phyloP scores from a whole-genome alignment of 164 flowering plant genomes.

The Santalum album region DNA sequence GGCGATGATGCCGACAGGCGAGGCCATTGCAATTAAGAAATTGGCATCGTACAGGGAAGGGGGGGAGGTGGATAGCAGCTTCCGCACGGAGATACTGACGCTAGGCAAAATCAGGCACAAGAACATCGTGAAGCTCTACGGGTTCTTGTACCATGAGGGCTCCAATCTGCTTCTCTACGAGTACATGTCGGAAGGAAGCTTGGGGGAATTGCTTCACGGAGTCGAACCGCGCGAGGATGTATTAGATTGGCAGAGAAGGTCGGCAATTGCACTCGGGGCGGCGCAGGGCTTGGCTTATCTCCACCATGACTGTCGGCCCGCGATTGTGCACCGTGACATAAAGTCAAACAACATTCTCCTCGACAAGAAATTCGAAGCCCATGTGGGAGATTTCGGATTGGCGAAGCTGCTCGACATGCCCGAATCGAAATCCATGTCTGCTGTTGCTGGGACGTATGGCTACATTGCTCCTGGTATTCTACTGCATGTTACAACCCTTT shows the following conservation, averaged over 20 bases:
- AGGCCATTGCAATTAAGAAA: not conserved
- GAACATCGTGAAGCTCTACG: conserved; percentile 2
- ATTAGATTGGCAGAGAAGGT: conserved; percentile 25
- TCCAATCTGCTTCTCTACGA: conserved; percentile 2
- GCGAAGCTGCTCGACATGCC: conserved; percentile 32
- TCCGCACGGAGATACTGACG: not conserved
- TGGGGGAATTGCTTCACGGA: conserved; percentile 20
- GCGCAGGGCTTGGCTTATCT: conserved; percentile 28
- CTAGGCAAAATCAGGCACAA: conserved; percentile 3
- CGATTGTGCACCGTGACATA: conserved; percentile 29
- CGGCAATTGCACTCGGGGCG: conserved; percentile 25
- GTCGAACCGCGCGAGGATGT: no score
- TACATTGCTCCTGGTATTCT: conserved; percentile 31
- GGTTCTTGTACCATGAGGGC: not conserved
- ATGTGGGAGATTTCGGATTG: conserved; percentile 27
- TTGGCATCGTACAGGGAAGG: not conserved
- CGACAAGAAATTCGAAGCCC: conserved; percentile 22
- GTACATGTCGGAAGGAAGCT: conserved; percentile 15
- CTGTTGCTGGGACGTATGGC: conserved; percentile 32
- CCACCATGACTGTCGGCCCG: conserved; percentile 30
- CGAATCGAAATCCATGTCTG: conserved; percentile 26
- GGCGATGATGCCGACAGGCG: not conserved
- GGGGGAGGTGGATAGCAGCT: not conserved
- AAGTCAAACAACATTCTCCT: conserved; percentile 30
- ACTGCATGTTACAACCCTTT: no score